Evolutionary conservation across 1,284 basidiomycete genomes (phyloP).

Genomic region (Microbotryomycetes sp.): DNA sequence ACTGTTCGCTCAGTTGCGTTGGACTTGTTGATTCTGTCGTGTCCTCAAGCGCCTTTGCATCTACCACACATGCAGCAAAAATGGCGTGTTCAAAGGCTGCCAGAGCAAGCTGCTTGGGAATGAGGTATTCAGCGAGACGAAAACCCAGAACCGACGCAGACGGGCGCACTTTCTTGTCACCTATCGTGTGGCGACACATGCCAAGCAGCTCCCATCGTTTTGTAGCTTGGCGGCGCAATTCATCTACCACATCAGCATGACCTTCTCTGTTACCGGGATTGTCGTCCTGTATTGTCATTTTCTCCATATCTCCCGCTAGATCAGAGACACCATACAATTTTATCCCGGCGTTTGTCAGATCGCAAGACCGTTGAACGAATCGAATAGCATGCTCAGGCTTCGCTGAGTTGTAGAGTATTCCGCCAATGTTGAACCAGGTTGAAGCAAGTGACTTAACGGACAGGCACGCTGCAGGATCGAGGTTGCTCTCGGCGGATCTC

Average conservation of each 20-base stretch:
- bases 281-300: slow-evolving; percentile 26
- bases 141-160: background rate
- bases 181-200: slow-evolving; percentile 14
- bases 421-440: slow-evolving; percentile 42
- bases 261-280: slow-evolving; percentile 29
- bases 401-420: slow-evolving; percentile 39
- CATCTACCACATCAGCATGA: slow-evolving; percentile 30
- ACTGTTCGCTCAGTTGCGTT: background rate
- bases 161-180: slow-evolving; percentile 21
- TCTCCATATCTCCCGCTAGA: background rate
- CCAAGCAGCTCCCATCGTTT: slow-evolving; percentile 29
- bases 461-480: slow-evolving; percentile 1
- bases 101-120: slow-evolving; percentile 6
- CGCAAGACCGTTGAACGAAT: slow-evolving; percentile 35
- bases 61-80: background rate
- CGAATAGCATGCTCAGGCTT: slow-evolving; percentile 34
- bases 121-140: background rate
- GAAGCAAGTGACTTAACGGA: slow-evolving; percentile 37
- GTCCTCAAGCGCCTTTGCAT: background rate
- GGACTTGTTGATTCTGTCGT: no score
- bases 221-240: slow-evolving; percentile 7
- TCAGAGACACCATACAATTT: no score
- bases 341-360: slow-evolving; percentile 27
- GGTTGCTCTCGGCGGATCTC: no score
- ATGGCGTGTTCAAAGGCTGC: slow-evolving; percentile 15